Evolutionary conservation across 345 rosid species (phyloP), one percentile per base, ranked within the genome.

Genomic region (Populus davidiana): DNA sequence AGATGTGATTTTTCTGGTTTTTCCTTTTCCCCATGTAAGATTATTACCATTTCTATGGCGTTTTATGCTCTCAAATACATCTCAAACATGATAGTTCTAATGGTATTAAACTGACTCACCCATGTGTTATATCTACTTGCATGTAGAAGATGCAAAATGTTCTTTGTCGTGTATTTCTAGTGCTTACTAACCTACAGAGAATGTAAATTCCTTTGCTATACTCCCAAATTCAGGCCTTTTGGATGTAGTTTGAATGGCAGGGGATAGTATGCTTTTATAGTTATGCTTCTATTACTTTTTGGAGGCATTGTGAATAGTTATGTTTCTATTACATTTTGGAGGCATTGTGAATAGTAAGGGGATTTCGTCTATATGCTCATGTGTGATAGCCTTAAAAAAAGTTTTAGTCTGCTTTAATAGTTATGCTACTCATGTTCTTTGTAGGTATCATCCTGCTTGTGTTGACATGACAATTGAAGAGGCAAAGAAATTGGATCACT

Each of bases 371-470:
- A 10, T 59, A 59, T 2, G 14, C 25, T 11, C 29, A 23, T 25
- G 25, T 0, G 12, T 23, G 29, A 23, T 11, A 12, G 63, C 25
- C 29, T n/a, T 56, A n/a, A n/a, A 56, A 52, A 56, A n/a, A 4
- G 38, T 64, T 78, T 50, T 38, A 31, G 9, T 9, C 35, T 56
- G 9, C 41, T 64, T 31, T 25, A 67, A 20, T 36, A 35, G 54
- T 29, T 71, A 39, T 31, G 49, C 61, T 38, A 77, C 17, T 29
- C 68, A 65, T 83, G 67, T 41, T 76, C 41, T 61, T 49, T 81
- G 69, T 76, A 94, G 98, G 97, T 92, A 89, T 81, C 97, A 94
- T 83, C 97, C 98, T 69, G 91, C 91, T 21, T 94, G 97, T 84
- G 93, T 89, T 68, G 92, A 89, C 79, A 88, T 90, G 97, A 89